phyloP scores from a whole-genome alignment of 2,329 filamentous ascomycete genomes.

The Penicillium olsonii region DNA sequence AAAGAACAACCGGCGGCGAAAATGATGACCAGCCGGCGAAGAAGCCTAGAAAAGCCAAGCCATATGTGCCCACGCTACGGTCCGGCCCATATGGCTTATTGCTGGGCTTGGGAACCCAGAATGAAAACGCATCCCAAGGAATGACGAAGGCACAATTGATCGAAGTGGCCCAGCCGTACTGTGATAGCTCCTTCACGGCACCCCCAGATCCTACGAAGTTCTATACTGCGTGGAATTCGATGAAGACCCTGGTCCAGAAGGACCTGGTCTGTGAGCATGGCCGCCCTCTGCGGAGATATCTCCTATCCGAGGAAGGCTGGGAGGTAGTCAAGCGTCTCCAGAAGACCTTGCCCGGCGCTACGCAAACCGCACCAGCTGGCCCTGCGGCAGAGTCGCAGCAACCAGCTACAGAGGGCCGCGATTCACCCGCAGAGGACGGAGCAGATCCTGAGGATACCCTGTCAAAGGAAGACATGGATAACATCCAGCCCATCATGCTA shows the following conservation, averaged over 20 bases:
- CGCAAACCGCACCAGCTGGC: constrained; percentile 17
- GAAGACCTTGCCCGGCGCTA: constrained; percentile 43
- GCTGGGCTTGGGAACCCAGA: constrained; percentile 63
- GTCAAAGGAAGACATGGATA: constrained; percentile 8
- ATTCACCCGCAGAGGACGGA: constrained; percentile 4
- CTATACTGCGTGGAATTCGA: constrained; percentile 81
- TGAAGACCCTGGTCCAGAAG: constrained; percentile 73
- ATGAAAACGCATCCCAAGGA: constrained; percentile 56
- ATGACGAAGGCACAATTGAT: constrained; percentile 71
- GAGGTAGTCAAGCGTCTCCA: constrained; percentile 69
- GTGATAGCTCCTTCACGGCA: constrained; percentile 71
- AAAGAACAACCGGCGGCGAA: constrained; percentile 34
- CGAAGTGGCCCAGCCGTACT: constrained; percentile 68
- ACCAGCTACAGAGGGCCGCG: neutral
- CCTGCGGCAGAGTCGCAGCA: constrained; percentile 6
- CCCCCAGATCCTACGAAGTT: constrained; percentile 68
- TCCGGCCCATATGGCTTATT: constrained; percentile 75
- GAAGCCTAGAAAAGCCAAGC: constrained; percentile 58
- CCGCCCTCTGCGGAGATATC: constrained; percentile 67
- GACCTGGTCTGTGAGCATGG: constrained; percentile 73
- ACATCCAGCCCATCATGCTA: constrained; percentile 61
- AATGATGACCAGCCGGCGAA: constrained; percentile 50
- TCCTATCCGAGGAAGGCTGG: constrained; percentile 75
- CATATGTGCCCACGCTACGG: constrained; percentile 72
- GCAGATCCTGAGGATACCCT: constrained; percentile 11